Percentiles rank a stretch among this genome's conserved stretches.
Evolutionary conservation across 805 yeast species (phyloP).

Genomic region (Candida pseudofarinosa): DNA sequence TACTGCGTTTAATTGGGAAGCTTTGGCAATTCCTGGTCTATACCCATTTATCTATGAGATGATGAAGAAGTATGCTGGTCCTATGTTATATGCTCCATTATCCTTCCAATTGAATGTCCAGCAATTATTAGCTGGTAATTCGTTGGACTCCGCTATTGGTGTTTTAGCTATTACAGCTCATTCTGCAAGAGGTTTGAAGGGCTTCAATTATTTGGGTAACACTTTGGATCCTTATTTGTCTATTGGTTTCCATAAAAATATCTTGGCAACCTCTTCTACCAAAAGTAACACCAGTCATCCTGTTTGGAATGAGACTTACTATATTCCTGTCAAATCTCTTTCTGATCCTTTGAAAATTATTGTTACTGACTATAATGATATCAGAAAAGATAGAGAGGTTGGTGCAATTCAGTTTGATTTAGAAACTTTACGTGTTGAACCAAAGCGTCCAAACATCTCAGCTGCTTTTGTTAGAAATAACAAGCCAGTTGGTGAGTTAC

Average conservation of each 20-base stretch:
- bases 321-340: conserved; percentile 65
- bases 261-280: conserved; percentile 64
- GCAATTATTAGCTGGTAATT: conserved; percentile 80
- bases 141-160: conserved; percentile 80
- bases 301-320: conserved; percentile 77
- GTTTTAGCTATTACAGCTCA: conserved; percentile 67
- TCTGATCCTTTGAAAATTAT: conserved; percentile 78
- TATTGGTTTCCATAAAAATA: conserved; percentile 56
- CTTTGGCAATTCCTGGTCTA: conserved; percentile 83
- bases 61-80: conserved; percentile 83
- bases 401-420: conserved; percentile 77
- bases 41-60: conserved; percentile 77
- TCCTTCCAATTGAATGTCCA: conserved; percentile 91
- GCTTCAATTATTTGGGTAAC: conserved; percentile 65
- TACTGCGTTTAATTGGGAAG: conserved; percentile 80
- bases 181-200: conserved; percentile 63
- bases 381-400: conserved; percentile 71
- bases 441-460: conserved; percentile 44
- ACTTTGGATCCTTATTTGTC: conserved; percentile 89
- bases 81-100: conserved; percentile 82
- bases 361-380: conserved; percentile 73
- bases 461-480: conserved; percentile 74
- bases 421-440: conserved; percentile 55
- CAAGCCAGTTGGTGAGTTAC: conserved; percentile 73
- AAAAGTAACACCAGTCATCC: conserved; percentile 69